These are phyloP conservation scores for Penicillium occitanis DNA, from an alignment of 2,329 filamentous ascomycete species.

Conservation along the genomic window DNA sequence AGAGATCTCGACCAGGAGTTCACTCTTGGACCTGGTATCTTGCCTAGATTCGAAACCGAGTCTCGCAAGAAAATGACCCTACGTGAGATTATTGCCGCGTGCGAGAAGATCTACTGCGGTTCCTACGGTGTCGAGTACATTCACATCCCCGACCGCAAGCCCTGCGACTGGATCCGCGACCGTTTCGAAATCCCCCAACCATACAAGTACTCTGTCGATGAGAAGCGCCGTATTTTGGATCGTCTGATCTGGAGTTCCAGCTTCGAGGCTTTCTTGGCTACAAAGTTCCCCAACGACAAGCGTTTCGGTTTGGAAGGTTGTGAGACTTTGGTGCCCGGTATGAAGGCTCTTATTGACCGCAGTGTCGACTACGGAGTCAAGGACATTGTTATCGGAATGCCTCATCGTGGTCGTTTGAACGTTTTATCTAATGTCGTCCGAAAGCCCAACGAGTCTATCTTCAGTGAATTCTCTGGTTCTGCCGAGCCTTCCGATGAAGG, in stretches of 20 bases:
- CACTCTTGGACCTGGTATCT: slow-evolving; percentile 85
- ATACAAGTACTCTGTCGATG: slow-evolving; percentile 96
- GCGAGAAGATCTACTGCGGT: slow-evolving; percentile 94
- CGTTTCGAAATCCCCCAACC: slow-evolving; percentile 90
- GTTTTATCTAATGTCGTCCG: slow-evolving; percentile 97
- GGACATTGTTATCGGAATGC: slow-evolving; percentile 99
- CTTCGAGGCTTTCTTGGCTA: slow-evolving; percentile 92
- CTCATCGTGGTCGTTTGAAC: slow-evolving; percentile 96
- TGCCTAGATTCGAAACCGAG: slow-evolving; percentile 89
- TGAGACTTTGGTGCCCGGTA: slow-evolving; percentile 93
- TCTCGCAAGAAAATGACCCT: slow-evolving; percentile 93
- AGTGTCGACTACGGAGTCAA: slow-evolving; percentile 98
- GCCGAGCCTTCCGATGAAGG: slow-evolving; percentile 88
- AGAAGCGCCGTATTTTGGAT: slow-evolving; percentile 97
- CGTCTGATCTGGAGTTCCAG: slow-evolving; percentile 98
- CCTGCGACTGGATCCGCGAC: slow-evolving; percentile 97
- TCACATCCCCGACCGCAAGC: slow-evolving; percentile 94
- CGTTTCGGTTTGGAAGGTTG: slow-evolving; percentile 97
- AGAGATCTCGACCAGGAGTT: slow-evolving; percentile 92
- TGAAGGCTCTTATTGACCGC: slow-evolving; percentile 98
- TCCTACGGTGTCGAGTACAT: slow-evolving; percentile 99
- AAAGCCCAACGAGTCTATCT: slow-evolving; percentile 99
- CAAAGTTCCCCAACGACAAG: slow-evolving; percentile 99
- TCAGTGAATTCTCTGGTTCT: slow-evolving; percentile 93
- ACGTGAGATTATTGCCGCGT: slow-evolving; percentile 87